Evolutionary conservation across 257 asterid genomes (phyloP), one percentile per base, ranked within the genome.

Genomic region (Eustoma russellianum): DNA sequence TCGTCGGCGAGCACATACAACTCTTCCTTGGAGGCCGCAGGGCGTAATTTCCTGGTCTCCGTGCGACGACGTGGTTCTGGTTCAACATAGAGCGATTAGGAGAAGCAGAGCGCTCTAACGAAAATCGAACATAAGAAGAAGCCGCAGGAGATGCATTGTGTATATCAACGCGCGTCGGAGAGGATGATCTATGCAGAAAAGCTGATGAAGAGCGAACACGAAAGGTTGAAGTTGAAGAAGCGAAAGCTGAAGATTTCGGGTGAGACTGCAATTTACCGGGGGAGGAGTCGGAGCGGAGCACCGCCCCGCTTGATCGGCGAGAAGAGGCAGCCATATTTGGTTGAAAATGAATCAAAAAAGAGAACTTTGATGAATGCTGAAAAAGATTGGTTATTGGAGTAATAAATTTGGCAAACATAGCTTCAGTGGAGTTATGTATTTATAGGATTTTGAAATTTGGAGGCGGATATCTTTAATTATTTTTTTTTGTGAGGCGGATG

Each of bases 1-100:
- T 81, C 0, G 85, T 77, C 3, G 89, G 89, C 14, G 89, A 75
- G 46, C 89, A 81, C 83, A 75, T 61, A 7, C 89, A 81, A 41
- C 75, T 34, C 63, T 74, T 58, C 74, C 58, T 69, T 58, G 4
- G 43, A 38, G 43, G 11, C 17, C 69, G 46, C 16, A 38, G 15
- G 5, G 46, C 40, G 48, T 28, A 1, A 16, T 53, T 38, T 5
- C 48, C 48, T 2, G 46, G 11, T 30, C 16, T 38, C 19, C 10
- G 58, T 13, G 17, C 44, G 28, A 38, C 14, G 15, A 11, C 7
- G 30, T 13, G 46, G 9, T 17, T 53, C 33, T 38, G 43, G 17
- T 41, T 55, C 59, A 41, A 13, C 35, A 55, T 18, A 38, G 44
- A 55, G 5, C 59, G 61, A 46, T 56, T 47, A 10, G 71, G 71